These are phyloP conservation scores for Begonia masoniana DNA, from an alignment of 306 rosid genomes.

Conservation along the genomic window DNA sequence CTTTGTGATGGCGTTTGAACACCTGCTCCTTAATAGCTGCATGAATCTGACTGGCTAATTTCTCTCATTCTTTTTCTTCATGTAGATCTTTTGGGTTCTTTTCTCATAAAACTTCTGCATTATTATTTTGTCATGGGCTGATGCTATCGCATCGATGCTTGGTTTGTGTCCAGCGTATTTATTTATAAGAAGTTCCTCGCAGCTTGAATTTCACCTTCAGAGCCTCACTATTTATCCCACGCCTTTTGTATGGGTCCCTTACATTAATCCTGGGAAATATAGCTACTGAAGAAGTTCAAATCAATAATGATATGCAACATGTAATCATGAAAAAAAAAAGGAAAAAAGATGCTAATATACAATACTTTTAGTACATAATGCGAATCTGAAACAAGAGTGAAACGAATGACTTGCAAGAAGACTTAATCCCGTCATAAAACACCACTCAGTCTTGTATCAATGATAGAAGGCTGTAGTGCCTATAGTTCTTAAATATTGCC, in stretches of 20 bases:
- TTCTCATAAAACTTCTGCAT: conserved; percentile 70
- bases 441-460: too few relatives aligned
- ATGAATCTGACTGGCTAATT: conserved; percentile 56
- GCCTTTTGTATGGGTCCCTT: conserved; percentile 86
- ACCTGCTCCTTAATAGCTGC: conserved; percentile 67
- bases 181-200: conserved; percentile 85
- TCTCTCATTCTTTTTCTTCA: conserved; percentile 70
- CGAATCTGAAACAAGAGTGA: too few relatives aligned
- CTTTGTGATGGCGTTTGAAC: conserved; percentile 61
- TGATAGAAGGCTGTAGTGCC: too few relatives aligned
- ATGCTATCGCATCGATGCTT: conserved; percentile 85
- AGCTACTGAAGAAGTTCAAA: conserved; percentile 27
- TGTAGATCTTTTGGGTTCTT: conserved; percentile 71
- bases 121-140: conserved; percentile 88
- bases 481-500: too few relatives aligned
- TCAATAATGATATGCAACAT: too few relatives aligned
- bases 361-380: too few relatives aligned
- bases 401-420: too few relatives aligned
- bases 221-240: conserved; percentile 93
- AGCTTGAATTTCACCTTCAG: conserved; percentile 88
- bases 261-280: conserved; percentile 85
- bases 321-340: too few relatives aligned
- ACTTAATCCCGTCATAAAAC: too few relatives aligned
- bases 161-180: conserved; percentile 79
- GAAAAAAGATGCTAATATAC: too few relatives aligned